Conservation (phyloP, 495 filamentous ascomycete genomes). For the Aspergillus nanangensis region DNA sequence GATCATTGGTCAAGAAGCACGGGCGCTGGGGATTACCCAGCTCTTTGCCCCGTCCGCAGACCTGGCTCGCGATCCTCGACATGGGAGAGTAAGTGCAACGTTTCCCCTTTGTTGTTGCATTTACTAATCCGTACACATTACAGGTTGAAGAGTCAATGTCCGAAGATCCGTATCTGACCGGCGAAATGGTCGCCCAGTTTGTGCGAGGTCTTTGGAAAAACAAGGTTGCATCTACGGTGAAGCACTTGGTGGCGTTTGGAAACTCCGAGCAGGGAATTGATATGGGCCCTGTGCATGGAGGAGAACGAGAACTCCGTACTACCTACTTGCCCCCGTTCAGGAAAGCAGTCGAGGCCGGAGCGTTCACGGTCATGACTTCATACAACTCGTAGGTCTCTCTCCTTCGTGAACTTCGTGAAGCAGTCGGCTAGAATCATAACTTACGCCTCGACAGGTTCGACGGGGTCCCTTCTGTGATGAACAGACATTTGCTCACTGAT, state of each 20-base stretch:
- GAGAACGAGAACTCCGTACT: neutral
- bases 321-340: neutral
- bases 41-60: neutral
- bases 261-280: neutral
- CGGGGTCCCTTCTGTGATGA: neutral
- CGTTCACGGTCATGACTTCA: neutral
- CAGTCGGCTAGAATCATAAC: neutral
- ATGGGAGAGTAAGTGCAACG: neutral
- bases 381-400: neutral
- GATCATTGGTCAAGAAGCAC: neutral
- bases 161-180: neutral
- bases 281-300: neutral
- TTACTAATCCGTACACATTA: neutral
- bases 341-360: neutral
- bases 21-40: neutral
- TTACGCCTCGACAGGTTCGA: neutral
- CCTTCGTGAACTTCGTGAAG: neutral
- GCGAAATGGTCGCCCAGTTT: neutral
- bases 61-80: neutral
- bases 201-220: neutral
- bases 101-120: neutral
- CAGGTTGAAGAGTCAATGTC: neutral
- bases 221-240: neutral
- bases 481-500: neutral
- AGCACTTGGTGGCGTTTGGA: neutral